Evolutionary conservation across 2,329 filamentous ascomycete species (phyloP).

Genomic region (Cladorrhinum sp.): DNA sequence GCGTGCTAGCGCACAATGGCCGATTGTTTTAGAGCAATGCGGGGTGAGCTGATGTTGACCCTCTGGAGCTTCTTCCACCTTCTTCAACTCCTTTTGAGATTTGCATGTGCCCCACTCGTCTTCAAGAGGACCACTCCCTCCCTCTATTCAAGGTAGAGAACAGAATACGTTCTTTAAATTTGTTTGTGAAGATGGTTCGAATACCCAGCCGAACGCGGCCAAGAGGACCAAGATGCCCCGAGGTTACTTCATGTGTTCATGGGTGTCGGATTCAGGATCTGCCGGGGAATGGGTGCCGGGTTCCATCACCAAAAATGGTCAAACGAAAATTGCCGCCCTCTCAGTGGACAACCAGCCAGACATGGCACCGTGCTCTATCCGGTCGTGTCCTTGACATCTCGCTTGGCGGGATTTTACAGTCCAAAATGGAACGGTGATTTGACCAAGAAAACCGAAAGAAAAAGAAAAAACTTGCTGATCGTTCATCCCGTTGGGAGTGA

Average conservation of each 20-base stretch:
- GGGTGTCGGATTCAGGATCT: background rate
- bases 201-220: background rate
- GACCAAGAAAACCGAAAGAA: too few relatives aligned
- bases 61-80: background rate
- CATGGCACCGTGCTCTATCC: background rate
- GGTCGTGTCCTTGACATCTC: background rate
- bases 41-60: background rate
- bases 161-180: background rate
- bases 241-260: background rate
- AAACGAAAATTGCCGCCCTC: background rate
- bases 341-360: background rate
- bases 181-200: background rate
- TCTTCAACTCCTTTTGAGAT: too few relatives aligned
- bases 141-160: too few relatives aligned
- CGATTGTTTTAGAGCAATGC: background rate
- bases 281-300: background rate
- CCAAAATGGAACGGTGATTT: background rate
- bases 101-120: too few relatives aligned
- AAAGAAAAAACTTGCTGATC: background rate
- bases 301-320: background rate
- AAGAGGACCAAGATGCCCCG: background rate
- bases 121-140: too few relatives aligned
- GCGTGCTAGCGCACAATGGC: background rate
- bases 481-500: background rate
- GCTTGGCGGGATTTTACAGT: constrained; percentile 4